A percentile compares a stretch with the other conserved stretches of the same genome.
These are phyloP conservation scores for Colletotrichum scovillei DNA, from an alignment of 2,329 filamentous ascomycete species.

Conservation along the genomic window DNA sequence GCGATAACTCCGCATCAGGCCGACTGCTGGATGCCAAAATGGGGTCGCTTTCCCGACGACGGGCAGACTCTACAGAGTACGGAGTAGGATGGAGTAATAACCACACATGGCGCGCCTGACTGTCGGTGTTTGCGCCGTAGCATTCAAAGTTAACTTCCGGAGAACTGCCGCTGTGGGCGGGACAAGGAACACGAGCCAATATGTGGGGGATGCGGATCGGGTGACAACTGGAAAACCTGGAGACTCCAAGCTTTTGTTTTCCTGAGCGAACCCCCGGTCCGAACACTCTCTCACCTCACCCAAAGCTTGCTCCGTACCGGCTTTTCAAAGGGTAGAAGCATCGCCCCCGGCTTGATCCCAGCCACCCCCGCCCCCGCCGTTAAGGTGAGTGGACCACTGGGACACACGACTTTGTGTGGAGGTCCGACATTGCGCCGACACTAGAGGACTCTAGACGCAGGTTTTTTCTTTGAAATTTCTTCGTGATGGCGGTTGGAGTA, in stretches of 20 bases:
- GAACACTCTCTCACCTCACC: not conserved
- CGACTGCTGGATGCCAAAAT: not conserved
- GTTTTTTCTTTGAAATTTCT: conserved; percentile 1
- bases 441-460: conserved; percentile 16
- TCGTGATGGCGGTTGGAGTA: conserved; percentile 23
- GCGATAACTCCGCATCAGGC: not conserved
- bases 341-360: conserved; percentile 9
- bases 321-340: not conserved
- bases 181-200: conserved; percentile 1
- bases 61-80: not conserved
- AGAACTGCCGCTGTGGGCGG: conserved; percentile 11
- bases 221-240: conserved; percentile 33
- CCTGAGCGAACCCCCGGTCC: not conserved
- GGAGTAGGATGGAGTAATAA: not conserved
- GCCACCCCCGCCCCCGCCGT: conserved; percentile 25
- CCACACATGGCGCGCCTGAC: not conserved
- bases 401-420: conserved; percentile 17
- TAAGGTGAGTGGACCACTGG: conserved; percentile 3
- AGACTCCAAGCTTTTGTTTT: conserved; percentile 21
- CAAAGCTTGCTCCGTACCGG: not conserved
- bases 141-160: conserved; percentile 2
- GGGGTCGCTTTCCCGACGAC: not conserved
- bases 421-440: conserved; percentile 31
- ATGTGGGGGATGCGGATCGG: conserved; percentile 28
- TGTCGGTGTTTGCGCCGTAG: not conserved